Percentiles rank a stretch among this genome's conserved stretches.
These are phyloP conservation scores for Boletus tomentosulus DNA, from an alignment of 768 basidiomycete genomes.

Conservation along the genomic window DNA sequence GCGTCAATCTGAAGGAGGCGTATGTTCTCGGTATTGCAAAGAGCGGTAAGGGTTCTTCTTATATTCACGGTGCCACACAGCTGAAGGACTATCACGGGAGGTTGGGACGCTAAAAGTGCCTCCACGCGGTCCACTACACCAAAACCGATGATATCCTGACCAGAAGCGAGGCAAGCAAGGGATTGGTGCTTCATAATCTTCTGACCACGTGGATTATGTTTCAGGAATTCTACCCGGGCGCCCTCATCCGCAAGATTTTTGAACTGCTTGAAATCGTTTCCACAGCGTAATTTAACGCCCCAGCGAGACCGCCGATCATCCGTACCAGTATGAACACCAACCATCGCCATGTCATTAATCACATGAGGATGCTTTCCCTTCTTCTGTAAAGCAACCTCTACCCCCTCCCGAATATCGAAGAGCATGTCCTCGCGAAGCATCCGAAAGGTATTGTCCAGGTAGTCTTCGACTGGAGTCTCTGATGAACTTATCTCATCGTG, in stretches of 20 bases:
- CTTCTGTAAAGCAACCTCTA: conserved; percentile 37
- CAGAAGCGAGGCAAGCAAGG: conserved; percentile 46
- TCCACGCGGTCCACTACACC: conserved; percentile 54
- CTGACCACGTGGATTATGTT: conserved; percentile 25
- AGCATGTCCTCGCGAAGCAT: conserved; percentile 63
- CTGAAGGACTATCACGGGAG: conserved; percentile 51
- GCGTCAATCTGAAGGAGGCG: conserved; percentile 55
- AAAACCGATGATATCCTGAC: conserved; percentile 50
- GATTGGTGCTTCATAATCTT: conserved; percentile 52
- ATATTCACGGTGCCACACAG: conserved; percentile 42
- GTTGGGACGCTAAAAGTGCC: conserved; percentile 41
- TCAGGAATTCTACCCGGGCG: conserved; percentile 33
- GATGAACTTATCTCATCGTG: conserved; percentile 13
- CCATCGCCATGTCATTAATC: conserved; percentile 33
- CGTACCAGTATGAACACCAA: conserved; percentile 34
- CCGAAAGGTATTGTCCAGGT: conserved; percentile 64
- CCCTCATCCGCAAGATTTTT: conserved; percentile 20
- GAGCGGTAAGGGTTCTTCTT: conserved; percentile 33
- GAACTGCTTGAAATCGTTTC: conserved; percentile 34
- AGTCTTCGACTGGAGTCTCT: conserved; percentile 34
- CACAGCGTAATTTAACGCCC: conserved; percentile 38
- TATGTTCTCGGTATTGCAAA: conserved; percentile 33
- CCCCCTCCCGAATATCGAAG: conserved; percentile 50
- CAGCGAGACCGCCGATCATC: conserved; percentile 30
- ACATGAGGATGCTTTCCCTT: conserved; percentile 34